phyloP scores from a whole-genome alignment of 176 grass and related monocot species.

The Paspalum notatum region DNA sequence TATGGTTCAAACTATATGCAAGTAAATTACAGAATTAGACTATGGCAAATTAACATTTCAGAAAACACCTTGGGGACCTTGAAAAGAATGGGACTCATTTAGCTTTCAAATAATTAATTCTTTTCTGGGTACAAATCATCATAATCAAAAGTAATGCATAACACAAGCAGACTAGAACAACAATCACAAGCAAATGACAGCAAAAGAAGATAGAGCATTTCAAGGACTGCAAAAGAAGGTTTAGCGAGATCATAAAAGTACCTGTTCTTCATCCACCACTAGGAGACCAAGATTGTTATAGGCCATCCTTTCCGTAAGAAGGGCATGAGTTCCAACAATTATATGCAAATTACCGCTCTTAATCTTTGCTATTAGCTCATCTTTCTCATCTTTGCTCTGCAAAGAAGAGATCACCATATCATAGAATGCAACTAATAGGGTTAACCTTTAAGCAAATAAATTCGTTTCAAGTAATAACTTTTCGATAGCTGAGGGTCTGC shows the following conservation, averaged over 20 bases:
- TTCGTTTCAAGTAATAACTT: background rate
- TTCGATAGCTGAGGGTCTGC: background rate
- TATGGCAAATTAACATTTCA: background rate
- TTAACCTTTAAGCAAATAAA: conserved; percentile 21
- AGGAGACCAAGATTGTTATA: conserved; percentile 92
- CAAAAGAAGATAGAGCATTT: conserved; percentile 29
- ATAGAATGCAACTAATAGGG: conserved; percentile 28
- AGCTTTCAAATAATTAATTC: background rate
- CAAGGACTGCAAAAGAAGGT: conserved; percentile 3
- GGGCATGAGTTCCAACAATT: conserved; percentile 88
- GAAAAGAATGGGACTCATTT: conserved; percentile 1
- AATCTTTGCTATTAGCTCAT: conserved; percentile 69
- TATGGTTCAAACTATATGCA: background rate
- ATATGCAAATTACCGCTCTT: conserved; percentile 78
- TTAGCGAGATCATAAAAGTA: conserved; percentile 28
- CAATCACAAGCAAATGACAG: conserved; percentile 12
- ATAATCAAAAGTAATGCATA: conserved; percentile 4
- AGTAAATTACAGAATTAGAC: background rate
- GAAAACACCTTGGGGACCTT: background rate
- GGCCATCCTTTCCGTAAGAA: conserved; percentile 81
- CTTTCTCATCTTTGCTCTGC: conserved; percentile 80
- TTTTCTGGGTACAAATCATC: background rate
- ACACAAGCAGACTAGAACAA: conserved; percentile 9
- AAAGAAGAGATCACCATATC: conserved; percentile 33
- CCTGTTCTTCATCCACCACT: conserved; percentile 96